A percentile compares a stretch with the other conserved stretches of the same genome.
Evolutionary conservation across 805 yeast species (phyloP).

Genomic region (Metschnikowia amazonensis): DNA sequence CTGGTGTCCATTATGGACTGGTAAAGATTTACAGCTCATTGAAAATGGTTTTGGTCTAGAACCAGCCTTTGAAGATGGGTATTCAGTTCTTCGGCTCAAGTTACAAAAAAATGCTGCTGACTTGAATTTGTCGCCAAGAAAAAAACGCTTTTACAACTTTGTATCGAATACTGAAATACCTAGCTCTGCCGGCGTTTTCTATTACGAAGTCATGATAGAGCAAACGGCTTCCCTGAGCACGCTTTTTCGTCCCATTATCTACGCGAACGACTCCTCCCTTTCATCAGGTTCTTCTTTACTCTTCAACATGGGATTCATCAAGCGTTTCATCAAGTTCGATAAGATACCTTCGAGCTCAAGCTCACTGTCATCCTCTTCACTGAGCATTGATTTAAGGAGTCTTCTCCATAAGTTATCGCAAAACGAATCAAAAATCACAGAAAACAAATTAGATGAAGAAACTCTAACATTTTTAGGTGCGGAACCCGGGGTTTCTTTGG

Average conservation of each 20-base stretch:
- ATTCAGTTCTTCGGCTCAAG: slow-evolving; percentile 26
- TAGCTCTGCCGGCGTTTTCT: slow-evolving; percentile 35
- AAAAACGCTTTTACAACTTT: slow-evolving; percentile 31
- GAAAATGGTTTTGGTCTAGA: slow-evolving; percentile 24
- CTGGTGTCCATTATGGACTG: slow-evolving; percentile 38
- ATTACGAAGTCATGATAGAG: slow-evolving; percentile 37
- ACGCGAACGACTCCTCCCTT: slow-evolving; percentile 31
- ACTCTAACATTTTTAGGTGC: slow-evolving; percentile 26
- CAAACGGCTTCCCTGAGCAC: slow-evolving; percentile 35
- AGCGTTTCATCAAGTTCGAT: slow-evolving; percentile 25
- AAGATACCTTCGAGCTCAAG: slow-evolving; percentile 8
- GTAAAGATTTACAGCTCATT: slow-evolving; percentile 21
- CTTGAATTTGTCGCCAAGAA: slow-evolving; percentile 1
- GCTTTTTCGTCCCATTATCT: slow-evolving; percentile 29
- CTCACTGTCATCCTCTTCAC: slow-evolving; percentile 9
- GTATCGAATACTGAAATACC: slow-evolving; percentile 34
- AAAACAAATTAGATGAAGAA: slow-evolving; percentile 15
- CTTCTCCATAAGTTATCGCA: slow-evolving; percentile 27
- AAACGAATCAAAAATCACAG: slow-evolving; percentile 10
- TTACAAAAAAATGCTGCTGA: slow-evolving; percentile 6
- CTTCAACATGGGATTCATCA: slow-evolving; percentile 34
- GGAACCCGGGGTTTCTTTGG: slow-evolving; percentile 38
- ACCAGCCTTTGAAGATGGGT: slow-evolving; percentile 27
- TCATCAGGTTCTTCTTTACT: slow-evolving; percentile 31
- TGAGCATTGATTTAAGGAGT: slow-evolving; percentile 28